Base-by-base conservation (phyloP, 805 yeast genomes). In the Kockiozyma suomiensis region DNA sequence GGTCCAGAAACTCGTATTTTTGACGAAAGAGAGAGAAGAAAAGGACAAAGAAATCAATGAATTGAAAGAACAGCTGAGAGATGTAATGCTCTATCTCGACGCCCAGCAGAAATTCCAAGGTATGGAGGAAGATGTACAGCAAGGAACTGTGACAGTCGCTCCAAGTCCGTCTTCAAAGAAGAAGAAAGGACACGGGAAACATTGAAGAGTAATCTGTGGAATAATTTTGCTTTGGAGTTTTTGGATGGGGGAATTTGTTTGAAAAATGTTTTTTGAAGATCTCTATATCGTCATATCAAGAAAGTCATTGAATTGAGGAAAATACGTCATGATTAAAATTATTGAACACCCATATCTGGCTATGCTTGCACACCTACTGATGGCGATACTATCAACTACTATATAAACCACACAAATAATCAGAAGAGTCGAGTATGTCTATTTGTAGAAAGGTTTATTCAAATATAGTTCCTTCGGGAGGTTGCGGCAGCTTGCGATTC, bases 401-500 rank as follows among this genome's bases (percentile, higher is more conserved):
- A 15, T 21, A 3, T 2, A 21, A 13, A 8, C 43, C 43, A 15
- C 43, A 3, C 4, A 21, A 13, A 8, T 40, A 40, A n/a, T 15
- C 19, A 21, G 10, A 17, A 40, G 43, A 38, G 15, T 13, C 7
- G 7, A 38, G 15, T 7, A 38, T 6, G 17, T n/a, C 21, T 17
- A 38, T 7, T 5, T 38, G 42, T 7, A 6, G 6, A 7, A 25
- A 21, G n/a, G 25, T 15, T 42, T 42, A 42, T 41, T 53, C 51
- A 30, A 85, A 89, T 12, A 85, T 83, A 38, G 87, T 75, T 8
- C 97, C 97, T 77, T 94, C 99, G 10, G 87, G 77, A 13, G 99
- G 99, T 77, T 94, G 99, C 8, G 86, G 79, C 65, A 93, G 78
- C 76, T 89, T 90, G 78, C 91, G 86, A 74, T 94, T 91, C 12